Evolutionary conservation across 1,284 basidiomycete genomes (phyloP), one percentile per base, ranked within the genome.

Genomic region (Ganoderma lingzhi): DNA sequence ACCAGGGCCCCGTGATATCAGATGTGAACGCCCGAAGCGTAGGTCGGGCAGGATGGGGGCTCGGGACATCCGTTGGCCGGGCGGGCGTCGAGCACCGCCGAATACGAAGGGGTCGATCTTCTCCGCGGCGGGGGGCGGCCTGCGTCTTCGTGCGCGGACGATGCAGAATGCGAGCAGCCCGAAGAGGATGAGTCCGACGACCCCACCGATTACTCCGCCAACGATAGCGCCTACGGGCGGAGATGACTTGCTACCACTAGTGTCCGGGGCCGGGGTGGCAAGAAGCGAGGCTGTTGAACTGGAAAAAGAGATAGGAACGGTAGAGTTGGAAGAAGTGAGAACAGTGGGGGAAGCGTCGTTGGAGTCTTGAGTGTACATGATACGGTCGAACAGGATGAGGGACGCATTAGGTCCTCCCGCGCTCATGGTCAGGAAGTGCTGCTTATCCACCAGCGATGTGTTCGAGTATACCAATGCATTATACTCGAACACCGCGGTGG

Each of bases 381-480:
- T 63, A 48, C 65, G 67, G 48, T 69, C 68, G 61, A 71, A 71
- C 19, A 71, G 65, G 6, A 71, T 51, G 19, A 71, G 65, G 15
- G 70, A 63, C 2, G 44, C 62, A 32, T 60, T 67, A 17, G 63
- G 23, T n/a, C 63, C 70, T 23, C 65, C 64, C 12, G 45, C 66
- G 17, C 59, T 32, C 41, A 59, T 67, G 37, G 37, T 45, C 32
- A 71, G 41, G 3, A 63, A 63, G 17, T 71, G 68, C 37, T 56
- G 17, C 14, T 28, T 28, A 32, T 67, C 63, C 41, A 59, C 10
- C 10, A 63, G 35, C 6, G 62, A 55, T 5, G 32, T 32, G 37
- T 75, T 77, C 23, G 69, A 70, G 64, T 77, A 83, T 3, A 83
- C 81, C 9, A 72, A 68, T 8, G 80, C 76, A 64, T 73, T 63